Evolutionary conservation across 257 asterid species (phyloP).

Genomic region (Orobanche coerulescens): DNA sequence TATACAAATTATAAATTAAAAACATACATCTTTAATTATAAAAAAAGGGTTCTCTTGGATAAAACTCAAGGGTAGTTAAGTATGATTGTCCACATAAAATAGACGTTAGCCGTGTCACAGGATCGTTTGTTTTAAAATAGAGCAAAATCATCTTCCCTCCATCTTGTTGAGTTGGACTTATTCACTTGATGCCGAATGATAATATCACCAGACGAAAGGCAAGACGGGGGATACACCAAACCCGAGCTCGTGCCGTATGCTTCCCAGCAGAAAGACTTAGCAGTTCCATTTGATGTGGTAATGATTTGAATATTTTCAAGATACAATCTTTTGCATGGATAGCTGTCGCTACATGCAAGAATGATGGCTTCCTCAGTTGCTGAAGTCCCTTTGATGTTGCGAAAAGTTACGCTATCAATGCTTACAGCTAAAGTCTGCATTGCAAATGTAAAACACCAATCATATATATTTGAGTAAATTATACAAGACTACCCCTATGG

Average conservation of each 20-base stretch:
- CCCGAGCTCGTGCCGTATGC: slow-evolving; percentile 60
- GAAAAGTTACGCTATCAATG: slow-evolving; percentile 36
- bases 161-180: slow-evolving; percentile 25
- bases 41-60: too few species aligned
- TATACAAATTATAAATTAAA: too few species aligned
- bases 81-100: too few species aligned
- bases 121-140: slow-evolving; percentile 15
- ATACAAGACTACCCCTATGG: neutral
- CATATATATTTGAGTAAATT: too few species aligned
- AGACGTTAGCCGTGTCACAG: too few species aligned
- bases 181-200: slow-evolving; percentile 26
- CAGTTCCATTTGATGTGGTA: slow-evolving; percentile 28
- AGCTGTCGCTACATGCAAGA: slow-evolving; percentile 64
- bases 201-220: slow-evolving; percentile 42
- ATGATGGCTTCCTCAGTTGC: slow-evolving; percentile 53
- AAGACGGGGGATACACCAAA: slow-evolving; percentile 42
- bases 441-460: neutral
- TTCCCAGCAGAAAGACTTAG: slow-evolving; percentile 66
- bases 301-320: slow-evolving; percentile 47
- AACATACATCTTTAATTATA: too few species aligned
- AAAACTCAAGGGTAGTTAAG: too few species aligned
- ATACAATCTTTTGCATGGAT: slow-evolving; percentile 48
- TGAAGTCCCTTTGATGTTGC: slow-evolving; percentile 57
- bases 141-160: slow-evolving; percentile 18
- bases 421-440: slow-evolving; percentile 60